Percentiles rank a stretch among this genome's conserved stretches.
Evolutionary conservation across 129 eudicot species (phyloP).

Genomic region (Escallonia rubra): DNA sequence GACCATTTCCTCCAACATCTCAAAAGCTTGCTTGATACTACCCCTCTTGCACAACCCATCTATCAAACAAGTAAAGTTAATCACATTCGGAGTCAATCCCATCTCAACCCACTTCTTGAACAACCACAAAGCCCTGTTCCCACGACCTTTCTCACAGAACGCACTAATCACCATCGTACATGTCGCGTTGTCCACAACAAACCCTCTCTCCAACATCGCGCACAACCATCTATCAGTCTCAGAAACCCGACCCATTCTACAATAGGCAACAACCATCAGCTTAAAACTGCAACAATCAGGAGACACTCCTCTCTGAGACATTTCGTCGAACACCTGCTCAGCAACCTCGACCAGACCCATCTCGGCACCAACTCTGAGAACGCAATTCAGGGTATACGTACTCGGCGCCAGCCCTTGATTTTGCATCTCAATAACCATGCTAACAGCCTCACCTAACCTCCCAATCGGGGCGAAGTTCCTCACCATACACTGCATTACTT

Average conservation of each 20-base stretch:
- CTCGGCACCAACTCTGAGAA: slow-evolving; percentile 37
- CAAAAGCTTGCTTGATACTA: slow-evolving; percentile 81
- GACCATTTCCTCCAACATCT: slow-evolving; percentile 88
- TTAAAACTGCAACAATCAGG: slow-evolving; percentile 62
- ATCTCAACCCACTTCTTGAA: slow-evolving; percentile 60
- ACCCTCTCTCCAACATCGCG: slow-evolving; percentile 60
- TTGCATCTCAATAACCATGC: slow-evolving; percentile 70
- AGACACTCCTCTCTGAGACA: slow-evolving; percentile 67
- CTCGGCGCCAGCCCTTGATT: slow-evolving; percentile 66
- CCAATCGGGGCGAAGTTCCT: slow-evolving; percentile 62
- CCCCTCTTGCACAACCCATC: slow-evolving; percentile 79
- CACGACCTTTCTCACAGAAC: slow-evolving; percentile 52
- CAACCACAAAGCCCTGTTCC: slow-evolving; percentile 62
- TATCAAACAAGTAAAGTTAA: slow-evolving; percentile 71
- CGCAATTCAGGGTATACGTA: slow-evolving; percentile 48
- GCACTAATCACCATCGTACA: slow-evolving; percentile 59
- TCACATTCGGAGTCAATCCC: slow-evolving; percentile 77
- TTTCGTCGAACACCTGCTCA: slow-evolving; percentile 85
- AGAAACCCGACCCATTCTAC: slow-evolving; percentile 39
- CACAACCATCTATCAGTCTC: slow-evolving; percentile 70
- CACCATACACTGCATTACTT: slow-evolving; percentile 75
- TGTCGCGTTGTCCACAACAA: slow-evolving; percentile 57
- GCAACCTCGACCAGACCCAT: slow-evolving; percentile 54
- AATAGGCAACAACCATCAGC: slow-evolving; percentile 54
- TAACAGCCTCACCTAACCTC: slow-evolving; percentile 74